These are phyloP conservation scores for Veloboletus limbatus DNA, from an alignment of 1,284 basidiomycete species.

Conservation along the genomic window DNA sequence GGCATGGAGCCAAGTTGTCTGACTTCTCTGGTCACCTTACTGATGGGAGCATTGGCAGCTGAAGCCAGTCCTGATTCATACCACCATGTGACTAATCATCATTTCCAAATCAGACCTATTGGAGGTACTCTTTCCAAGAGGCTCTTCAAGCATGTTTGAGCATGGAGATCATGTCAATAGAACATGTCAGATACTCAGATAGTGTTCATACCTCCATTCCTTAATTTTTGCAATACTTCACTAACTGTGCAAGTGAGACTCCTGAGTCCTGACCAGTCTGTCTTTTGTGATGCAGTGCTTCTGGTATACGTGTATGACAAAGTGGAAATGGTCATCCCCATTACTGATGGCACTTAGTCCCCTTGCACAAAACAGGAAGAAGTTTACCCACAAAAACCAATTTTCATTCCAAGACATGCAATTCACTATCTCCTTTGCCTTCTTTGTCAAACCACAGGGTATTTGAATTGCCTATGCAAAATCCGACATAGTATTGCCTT, in stretches of 20 bases:
- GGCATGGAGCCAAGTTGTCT: neutral
- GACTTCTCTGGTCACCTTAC: neutral
- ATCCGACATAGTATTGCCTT: neutral
- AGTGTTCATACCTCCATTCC: constrained; percentile 3
- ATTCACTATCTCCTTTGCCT: neutral
- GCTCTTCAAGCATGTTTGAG: too few species aligned
- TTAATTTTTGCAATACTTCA: neutral
- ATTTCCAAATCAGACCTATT: too few species aligned
- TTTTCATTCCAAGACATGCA: neutral
- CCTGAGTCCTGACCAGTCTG: neutral
- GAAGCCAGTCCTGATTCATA: neutral
- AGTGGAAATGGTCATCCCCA: neutral
- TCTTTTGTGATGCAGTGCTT: neutral
- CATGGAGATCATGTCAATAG: too few species aligned
- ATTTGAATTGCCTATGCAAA: neutral
- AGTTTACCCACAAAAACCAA: neutral
- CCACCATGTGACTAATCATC: too few species aligned
- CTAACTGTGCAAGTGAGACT: neutral
- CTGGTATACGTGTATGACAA: constrained; percentile 1
- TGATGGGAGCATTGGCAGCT: neutral
- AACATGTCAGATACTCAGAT: too few species aligned
- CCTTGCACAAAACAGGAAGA: too few species aligned
- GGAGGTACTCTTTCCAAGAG: too few species aligned
- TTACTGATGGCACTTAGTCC: neutral
- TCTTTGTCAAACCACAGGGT: neutral